phyloP scores from a whole-genome alignment of 345 rosid genomes.

The Brassica juncea region DNA sequence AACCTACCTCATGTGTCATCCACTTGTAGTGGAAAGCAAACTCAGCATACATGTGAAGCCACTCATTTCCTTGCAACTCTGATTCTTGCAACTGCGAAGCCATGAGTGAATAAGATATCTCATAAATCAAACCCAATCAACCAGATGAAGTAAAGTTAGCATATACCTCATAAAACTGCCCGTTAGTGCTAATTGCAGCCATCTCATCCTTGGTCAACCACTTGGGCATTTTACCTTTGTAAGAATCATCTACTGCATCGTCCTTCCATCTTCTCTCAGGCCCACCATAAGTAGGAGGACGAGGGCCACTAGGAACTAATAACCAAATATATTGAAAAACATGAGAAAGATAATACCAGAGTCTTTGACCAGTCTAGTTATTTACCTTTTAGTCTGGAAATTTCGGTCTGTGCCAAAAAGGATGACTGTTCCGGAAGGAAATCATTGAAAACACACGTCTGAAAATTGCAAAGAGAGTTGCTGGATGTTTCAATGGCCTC shows the following conservation, averaged over 20 bases:
- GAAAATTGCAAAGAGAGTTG: neutral
- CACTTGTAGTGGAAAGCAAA: neutral
- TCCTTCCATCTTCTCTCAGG: neutral
- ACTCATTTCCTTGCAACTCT: neutral
- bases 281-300: neutral
- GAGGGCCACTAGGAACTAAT: neutral
- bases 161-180: neutral
- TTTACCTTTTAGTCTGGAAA: neutral
- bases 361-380: neutral
- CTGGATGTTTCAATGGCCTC: neutral
- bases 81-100: neutral
- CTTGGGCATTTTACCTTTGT: slow-evolving; percentile 1
- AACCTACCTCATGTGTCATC: neutral
- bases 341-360: neutral
- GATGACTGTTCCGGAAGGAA: neutral
- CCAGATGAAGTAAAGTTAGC: neutral
- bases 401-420: neutral
- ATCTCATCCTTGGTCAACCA: neutral
- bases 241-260: neutral
- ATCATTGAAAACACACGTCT: neutral
- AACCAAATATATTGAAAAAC: neutral
- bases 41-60: neutral
- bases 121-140: neutral
- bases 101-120: neutral
- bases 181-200: neutral